Base-by-base conservation (phyloP, 306 rosid species). In the Cicer bijugum region DNA sequence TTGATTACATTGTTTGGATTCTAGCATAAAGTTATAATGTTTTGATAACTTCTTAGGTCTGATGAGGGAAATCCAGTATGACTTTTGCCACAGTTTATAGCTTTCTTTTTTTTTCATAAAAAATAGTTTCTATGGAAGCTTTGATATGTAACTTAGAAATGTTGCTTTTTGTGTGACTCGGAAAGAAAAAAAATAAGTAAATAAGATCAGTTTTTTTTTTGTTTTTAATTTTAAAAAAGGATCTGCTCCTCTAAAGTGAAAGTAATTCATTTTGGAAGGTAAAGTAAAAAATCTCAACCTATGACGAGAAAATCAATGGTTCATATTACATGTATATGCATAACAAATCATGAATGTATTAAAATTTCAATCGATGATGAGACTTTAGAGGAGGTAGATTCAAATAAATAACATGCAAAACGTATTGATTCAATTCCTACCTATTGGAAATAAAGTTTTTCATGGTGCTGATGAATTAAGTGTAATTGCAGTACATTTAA, bases 371-470 rank as follows among this genome's bases (percentile, higher is more conserved):
- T 37, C 2, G n/a, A 9, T 56, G 38, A 19, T 20, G 35, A 28
- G 35, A 17, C 71, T 43, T 19, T 6, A 7, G 52, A 16, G 6
- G 38, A 65, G 39, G 11, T 10, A 7, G 20, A 48, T 50, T 47
- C 47, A 61, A 71, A 48, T 62, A 45, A 76, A 46, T 44, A 70
- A 50, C 72, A 52, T 58, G 9, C 52, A 15, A 77, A 67, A 8
- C 61, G 63, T 73, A 74, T 42, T 74, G 60, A n/a, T 68, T 55
- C 10, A 19, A 37, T 57, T 68, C 38, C 69, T 57, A 74, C 59
- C 74, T 4, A 52, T 48, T 4, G 55, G 23, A 70, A 64, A 75
- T 33, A 48, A 23, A 45, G 71, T 45, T 8, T 53, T 63, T 62
- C 15, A 64, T 28, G 51, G 23, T 33, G 60, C 59, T 35, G 17